These are phyloP conservation scores for Cenchrus purpureus DNA, from an alignment of 176 grass and related monocot species.

Conservation along the genomic window DNA sequence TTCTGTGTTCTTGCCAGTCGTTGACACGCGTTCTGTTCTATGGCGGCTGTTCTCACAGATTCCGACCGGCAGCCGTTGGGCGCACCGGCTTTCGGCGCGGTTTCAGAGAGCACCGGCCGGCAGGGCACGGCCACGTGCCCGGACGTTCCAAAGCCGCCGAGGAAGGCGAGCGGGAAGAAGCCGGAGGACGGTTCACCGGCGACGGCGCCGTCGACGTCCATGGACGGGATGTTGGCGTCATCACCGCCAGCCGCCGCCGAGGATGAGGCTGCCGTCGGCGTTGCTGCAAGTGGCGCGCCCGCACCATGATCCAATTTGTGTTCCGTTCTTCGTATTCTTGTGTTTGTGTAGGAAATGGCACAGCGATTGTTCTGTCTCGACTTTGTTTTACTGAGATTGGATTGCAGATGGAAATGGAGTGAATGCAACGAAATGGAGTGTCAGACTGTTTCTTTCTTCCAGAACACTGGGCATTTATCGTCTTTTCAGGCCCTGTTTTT, in stretches of 20 bases:
- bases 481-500: not conserved
- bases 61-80: slow-evolving; percentile 50
- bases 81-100: slow-evolving; percentile 18
- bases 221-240: slow-evolving; percentile 2
- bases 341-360: not conserved
- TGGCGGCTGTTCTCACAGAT: slow-evolving; percentile 33
- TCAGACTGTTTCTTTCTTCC: not conserved
- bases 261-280: not conserved
- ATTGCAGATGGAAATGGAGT: not conserved
- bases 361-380: not conserved
- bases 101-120: slow-evolving; percentile 15
- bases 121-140: slow-evolving; percentile 28
- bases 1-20: not conserved
- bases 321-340: not conserved
- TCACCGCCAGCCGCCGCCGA: not conserved
- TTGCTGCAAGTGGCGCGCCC: not conserved
- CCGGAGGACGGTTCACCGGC: slow-evolving; percentile 5
- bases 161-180: slow-evolving; percentile 43
- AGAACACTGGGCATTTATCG: not conserved
- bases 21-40: not conserved
- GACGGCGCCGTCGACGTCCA: slow-evolving; percentile 13
- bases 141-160: slow-evolving; percentile 54
- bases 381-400: not conserved
- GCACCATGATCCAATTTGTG: slow-evolving; percentile 3
- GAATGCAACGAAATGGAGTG: not conserved